Percentiles rank a stretch among this genome's conserved stretches.
phyloP scores from a whole-genome alignment of 306 rosid species.

The Lagenaria siceraria region DNA sequence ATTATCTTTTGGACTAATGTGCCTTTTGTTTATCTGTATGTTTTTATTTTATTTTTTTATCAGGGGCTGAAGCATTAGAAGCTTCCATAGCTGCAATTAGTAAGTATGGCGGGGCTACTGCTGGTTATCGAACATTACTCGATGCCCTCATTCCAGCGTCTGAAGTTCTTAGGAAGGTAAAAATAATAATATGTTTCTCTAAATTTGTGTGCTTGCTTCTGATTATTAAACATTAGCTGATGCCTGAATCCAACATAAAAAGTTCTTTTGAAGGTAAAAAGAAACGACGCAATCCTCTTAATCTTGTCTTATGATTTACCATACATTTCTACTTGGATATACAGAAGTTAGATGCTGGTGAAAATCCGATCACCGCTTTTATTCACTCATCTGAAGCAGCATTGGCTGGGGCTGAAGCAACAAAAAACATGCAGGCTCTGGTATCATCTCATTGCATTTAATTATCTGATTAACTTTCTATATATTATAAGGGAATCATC shows the following conservation, averaged over 20 bases:
- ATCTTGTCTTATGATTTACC: constrained; percentile 2
- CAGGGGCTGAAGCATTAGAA: constrained; percentile 82
- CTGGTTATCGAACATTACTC: constrained; percentile 85
- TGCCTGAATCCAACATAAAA: background rate
- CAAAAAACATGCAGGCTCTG: constrained; percentile 79
- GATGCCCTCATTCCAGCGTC: constrained; percentile 92
- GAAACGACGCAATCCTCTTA: background rate
- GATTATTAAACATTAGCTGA: background rate
- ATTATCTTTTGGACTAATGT: constrained; percentile 8
- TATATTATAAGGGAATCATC: background rate
- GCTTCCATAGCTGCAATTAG: constrained; percentile 76
- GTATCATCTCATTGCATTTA: constrained; percentile 19
- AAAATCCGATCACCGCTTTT: constrained; percentile 64
- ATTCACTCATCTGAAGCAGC: constrained; percentile 76
- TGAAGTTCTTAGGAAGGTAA: constrained; percentile 58
- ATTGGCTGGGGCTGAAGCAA: constrained; percentile 71
- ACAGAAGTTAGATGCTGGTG: constrained; percentile 64
- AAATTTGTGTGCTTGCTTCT: background rate
- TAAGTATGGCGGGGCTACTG: constrained; percentile 90
- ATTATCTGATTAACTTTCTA: constrained; percentile 13
- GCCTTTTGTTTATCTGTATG: background rate
- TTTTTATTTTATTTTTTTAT: constrained; percentile 11
- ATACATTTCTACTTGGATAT: constrained; percentile 10
- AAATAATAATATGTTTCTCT: background rate
- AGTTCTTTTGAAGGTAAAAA: constrained; percentile 4